A percentile compares a stretch with the other conserved stretches of the same genome.
These are phyloP conservation scores for Monilinia aucupariae DNA, from an alignment of 2,329 filamentous ascomycete genomes.

Conservation along the genomic window DNA sequence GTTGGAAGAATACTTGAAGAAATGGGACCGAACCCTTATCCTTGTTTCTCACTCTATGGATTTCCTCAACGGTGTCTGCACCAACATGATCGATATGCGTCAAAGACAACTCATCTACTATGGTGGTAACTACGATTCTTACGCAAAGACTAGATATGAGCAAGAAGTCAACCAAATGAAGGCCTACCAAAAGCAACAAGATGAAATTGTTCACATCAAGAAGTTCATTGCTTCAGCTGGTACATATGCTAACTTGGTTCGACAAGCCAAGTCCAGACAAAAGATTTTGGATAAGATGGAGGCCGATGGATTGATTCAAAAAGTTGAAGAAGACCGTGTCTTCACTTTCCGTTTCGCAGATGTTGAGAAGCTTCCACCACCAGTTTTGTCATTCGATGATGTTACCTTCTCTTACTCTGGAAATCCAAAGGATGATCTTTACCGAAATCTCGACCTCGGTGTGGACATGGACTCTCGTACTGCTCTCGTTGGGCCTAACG, in stretches of 20 bases:
- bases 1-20: constrained; percentile 99
- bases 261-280: constrained; percentile 97
- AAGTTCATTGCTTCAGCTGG: constrained; percentile 99
- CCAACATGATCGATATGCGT: constrained; percentile 98
- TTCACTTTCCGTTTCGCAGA: constrained; percentile 99
- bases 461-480: constrained; percentile 99
- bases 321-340: constrained; percentile 74
- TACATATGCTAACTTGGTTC: constrained; percentile 99
- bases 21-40: constrained; percentile 96
- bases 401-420: constrained; percentile 98
- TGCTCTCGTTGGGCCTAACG: constrained; percentile 93
- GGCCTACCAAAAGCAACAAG: constrained; percentile 98
- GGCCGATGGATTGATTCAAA: constrained; percentile 96
- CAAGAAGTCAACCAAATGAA: constrained; percentile 98
- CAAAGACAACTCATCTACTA: constrained; percentile 87
- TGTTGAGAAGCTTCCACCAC: constrained; percentile 97
- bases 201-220: constrained; percentile 99
- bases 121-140: constrained; percentile 99
- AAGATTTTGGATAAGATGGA: constrained; percentile 99
- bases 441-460: constrained; percentile 94
- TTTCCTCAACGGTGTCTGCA: constrained; percentile 98
- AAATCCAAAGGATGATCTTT: constrained; percentile 81
- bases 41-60: constrained; percentile 98
- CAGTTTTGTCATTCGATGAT: constrained; percentile 91
- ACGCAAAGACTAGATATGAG: constrained; percentile 89